Evolutionary conservation across 805 yeast species (phyloP).

Genomic region (Teunomyces stri): DNA sequence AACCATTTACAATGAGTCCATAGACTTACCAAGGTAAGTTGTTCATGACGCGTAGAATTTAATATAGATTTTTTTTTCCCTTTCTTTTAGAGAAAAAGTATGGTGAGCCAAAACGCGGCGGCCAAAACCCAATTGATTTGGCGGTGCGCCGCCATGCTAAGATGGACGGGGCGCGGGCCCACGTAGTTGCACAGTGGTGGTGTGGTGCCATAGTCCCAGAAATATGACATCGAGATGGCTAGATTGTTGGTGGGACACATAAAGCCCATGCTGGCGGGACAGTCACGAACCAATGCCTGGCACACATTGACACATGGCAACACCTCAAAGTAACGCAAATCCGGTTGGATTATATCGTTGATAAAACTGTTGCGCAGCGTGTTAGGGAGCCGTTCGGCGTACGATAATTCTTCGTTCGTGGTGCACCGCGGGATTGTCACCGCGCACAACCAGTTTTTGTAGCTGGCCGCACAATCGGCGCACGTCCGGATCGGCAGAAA

Average conservation of each 20-base stretch:
- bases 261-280: conserved; percentile 78
- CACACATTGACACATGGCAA: conserved; percentile 86
- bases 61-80: neutral
- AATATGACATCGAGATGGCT: conserved; percentile 41
- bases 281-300: conserved; percentile 71
- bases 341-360: conserved; percentile 48
- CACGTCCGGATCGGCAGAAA: conserved; percentile 78
- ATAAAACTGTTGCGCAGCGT: conserved; percentile 62
- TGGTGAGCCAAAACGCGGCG: conserved; percentile 4
- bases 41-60: conserved; percentile 1
- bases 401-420: conserved; percentile 45
- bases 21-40: conserved; percentile 14
- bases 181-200: conserved; percentile 38
- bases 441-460: conserved; percentile 86
- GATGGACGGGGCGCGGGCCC: conserved; percentile 16
- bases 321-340: conserved; percentile 70
- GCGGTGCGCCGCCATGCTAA: conserved; percentile 9
- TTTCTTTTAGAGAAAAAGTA: neutral
- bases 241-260: conserved; percentile 57
- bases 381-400: conserved; percentile 43
- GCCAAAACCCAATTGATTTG: conserved; percentile 15
- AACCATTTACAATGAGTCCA: too few relatives aligned
- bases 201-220: conserved; percentile 31
- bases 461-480: conserved; percentile 64
- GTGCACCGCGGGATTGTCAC: conserved; percentile 86